Conservation (phyloP, 2,329 filamentous ascomycete genomes). For the Thielaviopsis musarum region DNA sequence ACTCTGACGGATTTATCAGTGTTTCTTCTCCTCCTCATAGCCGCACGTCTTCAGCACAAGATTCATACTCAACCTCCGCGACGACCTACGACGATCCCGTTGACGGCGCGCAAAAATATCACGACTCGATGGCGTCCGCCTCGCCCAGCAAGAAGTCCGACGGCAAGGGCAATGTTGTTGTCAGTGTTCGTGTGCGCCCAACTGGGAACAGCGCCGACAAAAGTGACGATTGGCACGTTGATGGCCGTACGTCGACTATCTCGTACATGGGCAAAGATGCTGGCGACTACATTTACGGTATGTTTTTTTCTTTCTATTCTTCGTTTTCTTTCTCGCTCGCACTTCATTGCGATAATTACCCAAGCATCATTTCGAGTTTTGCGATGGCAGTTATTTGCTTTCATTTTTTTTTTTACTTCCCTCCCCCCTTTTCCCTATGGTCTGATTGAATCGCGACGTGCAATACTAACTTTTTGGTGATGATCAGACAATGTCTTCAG, state of each 20-base stretch:
- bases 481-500: slow-evolving; percentile 83
- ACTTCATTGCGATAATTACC: too few relatives aligned
- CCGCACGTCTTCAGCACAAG: slow-evolving; percentile 79
- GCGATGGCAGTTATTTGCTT: background rate
- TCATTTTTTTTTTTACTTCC: background rate
- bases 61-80: slow-evolving; percentile 78
- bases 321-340: background rate
- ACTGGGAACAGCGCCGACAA: slow-evolving; percentile 48
- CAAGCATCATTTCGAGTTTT: too few relatives aligned
- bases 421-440: background rate
- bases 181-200: slow-evolving; percentile 85
- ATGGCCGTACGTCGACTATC: slow-evolving; percentile 66
- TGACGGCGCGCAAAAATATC: slow-evolving; percentile 30
- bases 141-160: slow-evolving; percentile 39
- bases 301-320: slow-evolving; percentile 17
- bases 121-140: slow-evolving; percentile 18
- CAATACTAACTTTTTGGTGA: slow-evolving; percentile 13
- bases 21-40: slow-evolving; percentile 74
- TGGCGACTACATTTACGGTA: slow-evolving; percentile 85
- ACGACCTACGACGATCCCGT: slow-evolving; percentile 73
- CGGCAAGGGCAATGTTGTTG: slow-evolving; percentile 83
- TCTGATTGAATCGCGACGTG: background rate
- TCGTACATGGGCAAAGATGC: slow-evolving; percentile 76
- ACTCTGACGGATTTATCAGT: slow-evolving; percentile 60
- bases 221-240: slow-evolving; percentile 80